These are phyloP conservation scores for Acanthamoeba sp. DNA, from an alignment of 208 protist species.

Conservation along the genomic window DNA sequence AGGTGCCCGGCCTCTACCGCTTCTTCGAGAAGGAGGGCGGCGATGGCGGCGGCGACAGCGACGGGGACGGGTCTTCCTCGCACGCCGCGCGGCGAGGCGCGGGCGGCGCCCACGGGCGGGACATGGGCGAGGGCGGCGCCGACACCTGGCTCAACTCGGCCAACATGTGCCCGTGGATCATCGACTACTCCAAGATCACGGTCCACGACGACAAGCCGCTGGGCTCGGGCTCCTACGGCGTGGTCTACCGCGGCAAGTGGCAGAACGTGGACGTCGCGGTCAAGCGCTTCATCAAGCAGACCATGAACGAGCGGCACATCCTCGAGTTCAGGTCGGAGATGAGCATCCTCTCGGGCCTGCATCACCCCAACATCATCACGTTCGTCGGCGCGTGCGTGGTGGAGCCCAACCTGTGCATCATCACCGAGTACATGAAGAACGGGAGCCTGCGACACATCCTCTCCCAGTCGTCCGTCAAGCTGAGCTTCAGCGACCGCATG, in stretches of 20 bases:
- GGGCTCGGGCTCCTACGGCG: constrained; percentile 25
- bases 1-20: constrained; percentile 20
- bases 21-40: background rate
- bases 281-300: constrained; percentile 62
- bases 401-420: constrained; percentile 43
- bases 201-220: constrained; percentile 44
- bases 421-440: constrained; percentile 63
- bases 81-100: too few species aligned
- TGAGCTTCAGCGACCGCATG: constrained; percentile 36
- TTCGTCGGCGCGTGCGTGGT: constrained; percentile 30
- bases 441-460: constrained; percentile 9
- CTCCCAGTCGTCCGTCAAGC: background rate
- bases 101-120: background rate
- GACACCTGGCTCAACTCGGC: constrained; percentile 26
- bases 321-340: constrained; percentile 50
- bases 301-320: constrained; percentile 10
- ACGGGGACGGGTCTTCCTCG: background rate
- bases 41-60: background rate
- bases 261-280: constrained; percentile 19
- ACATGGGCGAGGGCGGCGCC: background rate
- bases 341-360: constrained; percentile 16
- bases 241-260: constrained; percentile 59
- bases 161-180: constrained; percentile 54
- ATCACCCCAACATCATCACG: constrained; percentile 54
- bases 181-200: constrained; percentile 32